These are phyloP conservation scores for Aphanomyces stellatus DNA, from an alignment of 352 stramenopile genomes.

Conservation along the genomic window DNA sequence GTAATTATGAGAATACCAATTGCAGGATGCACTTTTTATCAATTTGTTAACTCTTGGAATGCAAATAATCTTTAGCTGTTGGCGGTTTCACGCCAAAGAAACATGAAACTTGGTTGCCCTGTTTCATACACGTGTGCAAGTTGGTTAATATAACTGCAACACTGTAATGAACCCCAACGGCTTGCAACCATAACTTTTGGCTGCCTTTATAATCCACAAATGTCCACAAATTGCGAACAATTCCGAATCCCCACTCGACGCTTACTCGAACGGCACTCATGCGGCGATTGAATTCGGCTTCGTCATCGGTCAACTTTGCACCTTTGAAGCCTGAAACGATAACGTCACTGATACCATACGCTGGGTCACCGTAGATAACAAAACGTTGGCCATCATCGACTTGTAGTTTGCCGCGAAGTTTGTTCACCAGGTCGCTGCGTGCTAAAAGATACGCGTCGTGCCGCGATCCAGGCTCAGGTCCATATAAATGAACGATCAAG, in stretches of 20 bases:
- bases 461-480: not conserved
- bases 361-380: not conserved
- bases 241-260: constrained; percentile 17
- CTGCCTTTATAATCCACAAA: constrained; percentile 4
- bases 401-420: not conserved
- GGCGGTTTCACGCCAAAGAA: not conserved
- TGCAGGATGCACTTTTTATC: not conserved
- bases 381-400: not conserved
- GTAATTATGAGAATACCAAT: not conserved
- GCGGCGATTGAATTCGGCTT: constrained; percentile 4
- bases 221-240: constrained; percentile 10
- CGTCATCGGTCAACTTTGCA: not conserved
- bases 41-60: not conserved
- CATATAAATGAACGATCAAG: not conserved
- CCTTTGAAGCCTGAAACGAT: not conserved
- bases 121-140: not conserved
- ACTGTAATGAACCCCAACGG: constrained; percentile 7
- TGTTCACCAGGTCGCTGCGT: not conserved
- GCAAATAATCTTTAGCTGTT: not conserved
- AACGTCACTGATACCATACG: not conserved
- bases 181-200: constrained; percentile 10
- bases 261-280: not conserved
- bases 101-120: not conserved
- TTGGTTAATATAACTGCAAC: constrained; percentile 11
- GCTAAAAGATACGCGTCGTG: not conserved